These are phyloP conservation scores for Metarhizium sp. DNA, from an alignment of 2,329 filamentous ascomycete genomes.

Conservation along the genomic window DNA sequence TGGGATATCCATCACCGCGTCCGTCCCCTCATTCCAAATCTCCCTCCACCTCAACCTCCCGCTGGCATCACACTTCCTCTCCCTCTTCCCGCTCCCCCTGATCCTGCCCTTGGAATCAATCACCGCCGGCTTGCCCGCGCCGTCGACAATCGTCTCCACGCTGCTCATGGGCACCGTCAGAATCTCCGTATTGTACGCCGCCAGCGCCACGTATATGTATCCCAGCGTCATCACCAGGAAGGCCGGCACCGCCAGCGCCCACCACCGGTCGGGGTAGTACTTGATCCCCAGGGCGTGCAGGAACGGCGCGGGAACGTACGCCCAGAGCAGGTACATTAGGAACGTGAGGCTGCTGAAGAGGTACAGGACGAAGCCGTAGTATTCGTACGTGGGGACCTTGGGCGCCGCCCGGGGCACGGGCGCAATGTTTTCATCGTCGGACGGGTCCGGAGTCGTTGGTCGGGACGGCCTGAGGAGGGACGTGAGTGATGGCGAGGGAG, in stretches of 20 bases:
- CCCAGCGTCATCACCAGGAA: slow-evolving; percentile 82
- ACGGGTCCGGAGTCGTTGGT: slow-evolving; percentile 88
- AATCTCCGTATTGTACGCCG: slow-evolving; percentile 81
- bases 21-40: slow-evolving; percentile 86
- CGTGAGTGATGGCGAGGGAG: slow-evolving; percentile 85
- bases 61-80: slow-evolving; percentile 25
- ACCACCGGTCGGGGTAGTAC: slow-evolving; percentile 98
- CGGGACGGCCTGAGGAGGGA: slow-evolving; percentile 82
- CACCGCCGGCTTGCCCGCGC: slow-evolving; percentile 75
- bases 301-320: slow-evolving; percentile 84
- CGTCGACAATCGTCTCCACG: slow-evolving; percentile 86
- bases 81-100: slow-evolving; percentile 25
- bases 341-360: slow-evolving; percentile 79
- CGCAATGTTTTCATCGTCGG: slow-evolving; percentile 78
- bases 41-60: slow-evolving; percentile 59
- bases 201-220: slow-evolving; percentile 91
- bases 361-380: slow-evolving; percentile 97
- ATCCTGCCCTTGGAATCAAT: slow-evolving; percentile 61
- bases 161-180: slow-evolving; percentile 71
- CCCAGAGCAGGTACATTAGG: slow-evolving; percentile 66
- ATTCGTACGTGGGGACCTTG: slow-evolving; percentile 97
- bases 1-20: slow-evolving; percentile 95
- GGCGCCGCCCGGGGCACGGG: slow-evolving; percentile 80
- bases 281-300: slow-evolving; percentile 87
- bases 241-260: slow-evolving; percentile 84